Evolutionary conservation across 441 rosid genomes (phyloP).

Genomic region (Populus trichocarpa): DNA sequence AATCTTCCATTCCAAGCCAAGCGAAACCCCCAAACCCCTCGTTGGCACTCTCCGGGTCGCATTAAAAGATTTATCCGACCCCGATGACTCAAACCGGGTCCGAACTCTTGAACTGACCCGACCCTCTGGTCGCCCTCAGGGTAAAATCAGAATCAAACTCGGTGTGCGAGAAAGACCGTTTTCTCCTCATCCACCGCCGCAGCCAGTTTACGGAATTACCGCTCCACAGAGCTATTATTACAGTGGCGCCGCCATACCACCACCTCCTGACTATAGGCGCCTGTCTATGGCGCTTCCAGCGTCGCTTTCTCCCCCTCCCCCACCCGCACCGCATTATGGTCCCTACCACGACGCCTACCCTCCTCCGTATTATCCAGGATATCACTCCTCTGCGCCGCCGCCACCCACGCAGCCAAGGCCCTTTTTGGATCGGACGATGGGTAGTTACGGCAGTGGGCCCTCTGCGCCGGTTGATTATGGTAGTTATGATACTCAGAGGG

Average conservation of each 20-base stretch:
- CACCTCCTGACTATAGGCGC: conserved; percentile 21
- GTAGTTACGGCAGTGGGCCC: conserved; percentile 29
- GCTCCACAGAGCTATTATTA: conserved; percentile 32
- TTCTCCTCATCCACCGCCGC: conserved; percentile 28
- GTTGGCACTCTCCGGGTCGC: too few species aligned
- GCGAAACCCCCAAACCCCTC: neutral
- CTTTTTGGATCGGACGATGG: conserved; percentile 19
- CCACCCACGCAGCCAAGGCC: conserved; percentile 35
- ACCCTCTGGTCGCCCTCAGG: conserved; percentile 61
- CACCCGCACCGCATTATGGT: conserved; percentile 16
- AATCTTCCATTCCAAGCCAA: conserved; percentile 62
- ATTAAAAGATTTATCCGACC: too few species aligned
- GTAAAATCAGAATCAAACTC: conserved; percentile 38
- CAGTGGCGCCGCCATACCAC: conserved; percentile 29
- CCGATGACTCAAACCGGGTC: conserved; percentile 5
- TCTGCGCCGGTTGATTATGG: conserved; percentile 46
- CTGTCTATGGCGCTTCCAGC: conserved; percentile 18
- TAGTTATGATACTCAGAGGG: conserved; percentile 19
- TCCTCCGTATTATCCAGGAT: conserved; percentile 26
- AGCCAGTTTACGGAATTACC: conserved; percentile 13
- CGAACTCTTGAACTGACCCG: conserved; percentile 37
- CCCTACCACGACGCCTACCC: conserved; percentile 24
- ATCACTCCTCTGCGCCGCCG: conserved; percentile 29
- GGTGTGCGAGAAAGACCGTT: conserved; percentile 34
- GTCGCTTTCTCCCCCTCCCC: conserved; percentile 20